Evolutionary conservation across 1,284 basidiomycete species (phyloP).

Genomic region (Meira nashicola): DNA sequence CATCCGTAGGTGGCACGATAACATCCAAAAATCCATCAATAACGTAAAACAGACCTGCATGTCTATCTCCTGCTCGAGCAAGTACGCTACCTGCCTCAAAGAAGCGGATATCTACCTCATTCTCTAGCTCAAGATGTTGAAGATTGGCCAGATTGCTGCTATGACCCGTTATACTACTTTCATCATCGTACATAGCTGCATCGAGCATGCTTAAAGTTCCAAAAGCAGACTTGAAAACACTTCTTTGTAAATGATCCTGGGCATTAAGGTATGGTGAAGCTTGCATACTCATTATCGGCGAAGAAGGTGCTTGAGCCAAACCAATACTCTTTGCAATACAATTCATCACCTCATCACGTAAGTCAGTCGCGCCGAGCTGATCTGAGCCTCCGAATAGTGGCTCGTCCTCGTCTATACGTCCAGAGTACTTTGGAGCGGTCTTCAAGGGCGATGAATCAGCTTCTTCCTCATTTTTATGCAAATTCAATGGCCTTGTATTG

Average conservation of each 20-base stretch:
- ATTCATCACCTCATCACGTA: constrained; percentile 89
- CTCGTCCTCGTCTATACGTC: background rate
- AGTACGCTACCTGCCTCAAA: constrained; percentile 81
- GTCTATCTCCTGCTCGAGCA: constrained; percentile 81
- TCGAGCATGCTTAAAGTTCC: constrained; percentile 69
- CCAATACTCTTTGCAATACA: constrained; percentile 97
- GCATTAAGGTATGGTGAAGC: constrained; percentile 39
- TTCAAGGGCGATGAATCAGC: background rate
- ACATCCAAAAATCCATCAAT: constrained; percentile 97
- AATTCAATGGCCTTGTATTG: background rate
- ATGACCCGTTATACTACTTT: constrained; percentile 30
- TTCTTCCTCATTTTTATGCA: background rate
- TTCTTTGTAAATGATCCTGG: constrained; percentile 26
- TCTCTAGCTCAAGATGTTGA: constrained; percentile 65
- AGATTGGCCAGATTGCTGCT: constrained; percentile 6
- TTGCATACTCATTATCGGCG: constrained; percentile 51
- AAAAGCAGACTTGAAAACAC: constrained; percentile 71
- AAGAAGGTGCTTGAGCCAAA: constrained; percentile 63
- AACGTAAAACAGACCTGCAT: constrained; percentile 92
- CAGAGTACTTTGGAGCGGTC: background rate
- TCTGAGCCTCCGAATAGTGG: constrained; percentile 1
- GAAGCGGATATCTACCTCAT: constrained; percentile 91
- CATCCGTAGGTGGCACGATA: constrained; percentile 63
- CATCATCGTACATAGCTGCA: constrained; percentile 47
- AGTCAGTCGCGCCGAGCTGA: constrained; percentile 68